Conservation (phyloP, 1,284 basidiomycete genomes). For the Ustilago lituana region DNA sequence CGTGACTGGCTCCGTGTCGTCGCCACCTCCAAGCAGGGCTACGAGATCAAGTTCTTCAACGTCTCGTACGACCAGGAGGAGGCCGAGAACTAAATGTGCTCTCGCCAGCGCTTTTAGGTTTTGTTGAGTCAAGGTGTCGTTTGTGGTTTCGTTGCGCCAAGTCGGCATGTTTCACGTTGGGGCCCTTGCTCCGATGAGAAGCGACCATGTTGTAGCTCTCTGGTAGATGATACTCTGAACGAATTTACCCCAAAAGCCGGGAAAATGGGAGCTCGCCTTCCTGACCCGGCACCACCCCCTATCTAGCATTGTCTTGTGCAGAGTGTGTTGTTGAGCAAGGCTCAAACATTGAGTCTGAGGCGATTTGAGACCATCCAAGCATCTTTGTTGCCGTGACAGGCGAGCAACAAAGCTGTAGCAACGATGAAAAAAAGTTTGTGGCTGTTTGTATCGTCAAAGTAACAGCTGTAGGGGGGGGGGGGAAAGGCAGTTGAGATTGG, state of each 20-base stretch:
- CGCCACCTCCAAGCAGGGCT: constrained; percentile 68
- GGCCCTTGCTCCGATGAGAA: not conserved
- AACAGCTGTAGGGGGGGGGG: too few species aligned
- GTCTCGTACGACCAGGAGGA: constrained; percentile 66
- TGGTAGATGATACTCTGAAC: constrained; percentile 18
- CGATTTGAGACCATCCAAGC: too few species aligned
- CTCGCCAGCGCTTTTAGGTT: constrained; percentile 1
- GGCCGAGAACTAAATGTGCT: constrained; percentile 38
- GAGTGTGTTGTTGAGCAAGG: not conserved
- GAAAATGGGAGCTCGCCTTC: constrained; percentile 39
- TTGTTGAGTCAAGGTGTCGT: constrained; percentile 1
- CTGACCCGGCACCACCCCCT: constrained; percentile 29
- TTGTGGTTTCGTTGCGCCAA: not conserved
- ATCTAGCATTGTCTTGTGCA: not conserved
- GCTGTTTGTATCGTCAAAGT: too few species aligned
- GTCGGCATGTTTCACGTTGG: too few species aligned
- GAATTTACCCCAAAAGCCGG: constrained; percentile 30
- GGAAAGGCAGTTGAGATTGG: too few species aligned
- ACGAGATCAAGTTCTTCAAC: constrained; percentile 69
- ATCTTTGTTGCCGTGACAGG: not conserved
- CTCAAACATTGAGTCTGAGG: not conserved
- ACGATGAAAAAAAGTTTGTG: not conserved
- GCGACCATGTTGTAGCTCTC: constrained; percentile 6
- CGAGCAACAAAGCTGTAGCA: not conserved
- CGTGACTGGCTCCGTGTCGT: constrained; percentile 69